Evolutionary conservation across 306 rosid genomes (phyloP).

Genomic region (Prunus mira): DNA sequence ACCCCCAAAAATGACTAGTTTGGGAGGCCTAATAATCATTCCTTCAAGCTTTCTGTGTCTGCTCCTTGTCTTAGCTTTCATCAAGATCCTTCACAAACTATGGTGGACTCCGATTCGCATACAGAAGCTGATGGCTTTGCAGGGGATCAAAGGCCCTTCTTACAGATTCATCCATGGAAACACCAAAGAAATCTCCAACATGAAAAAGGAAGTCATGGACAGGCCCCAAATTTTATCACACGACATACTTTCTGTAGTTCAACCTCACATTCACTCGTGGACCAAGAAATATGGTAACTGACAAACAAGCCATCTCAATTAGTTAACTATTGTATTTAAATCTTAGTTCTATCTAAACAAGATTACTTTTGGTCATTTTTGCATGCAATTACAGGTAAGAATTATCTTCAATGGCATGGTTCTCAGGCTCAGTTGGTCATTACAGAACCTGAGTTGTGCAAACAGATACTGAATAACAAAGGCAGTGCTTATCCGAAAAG

Average conservation of each 20-base stretch:
- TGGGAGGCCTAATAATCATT: neutral
- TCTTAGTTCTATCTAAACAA: no score
- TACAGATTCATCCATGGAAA: neutral
- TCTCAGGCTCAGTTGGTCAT: neutral
- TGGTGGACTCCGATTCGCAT: slow-evolving; percentile 3
- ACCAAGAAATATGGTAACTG: neutral
- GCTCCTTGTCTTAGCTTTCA: neutral
- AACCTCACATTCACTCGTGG: slow-evolving; percentile 6
- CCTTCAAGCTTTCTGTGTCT: neutral
- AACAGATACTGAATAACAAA: neutral
- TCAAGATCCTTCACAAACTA: neutral
- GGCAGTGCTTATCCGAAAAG: neutral
- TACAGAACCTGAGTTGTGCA: neutral
- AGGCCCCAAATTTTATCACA: neutral
- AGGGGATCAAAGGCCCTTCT: slow-evolving; percentile 7
- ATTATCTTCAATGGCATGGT: slow-evolving; percentile 3
- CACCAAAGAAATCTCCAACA: neutral
- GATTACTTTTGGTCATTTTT: neutral
- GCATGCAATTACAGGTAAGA: neutral
- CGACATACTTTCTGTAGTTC: neutral
- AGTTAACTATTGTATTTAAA: no score
- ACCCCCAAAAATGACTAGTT: neutral
- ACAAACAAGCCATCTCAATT: neutral
- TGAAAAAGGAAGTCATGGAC: neutral
- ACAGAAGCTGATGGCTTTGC: neutral